Base-by-base conservation (phyloP, 2,329 filamentous ascomycete genomes). In the Colletotrichum theobromicola region DNA sequence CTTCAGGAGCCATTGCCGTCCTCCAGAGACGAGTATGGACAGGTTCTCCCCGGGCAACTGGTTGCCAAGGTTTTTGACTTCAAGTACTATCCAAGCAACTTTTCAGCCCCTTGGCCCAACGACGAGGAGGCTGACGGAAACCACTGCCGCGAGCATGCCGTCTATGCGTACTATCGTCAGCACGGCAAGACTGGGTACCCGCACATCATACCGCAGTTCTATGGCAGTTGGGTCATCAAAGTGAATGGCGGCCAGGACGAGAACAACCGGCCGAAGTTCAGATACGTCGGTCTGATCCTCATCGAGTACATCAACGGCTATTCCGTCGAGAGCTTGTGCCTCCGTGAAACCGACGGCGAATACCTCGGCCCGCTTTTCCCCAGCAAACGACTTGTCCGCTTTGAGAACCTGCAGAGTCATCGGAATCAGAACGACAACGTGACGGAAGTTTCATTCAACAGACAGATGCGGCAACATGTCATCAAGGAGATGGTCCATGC, bases 191-290 rank as follows among this genome's bases (percentile, higher is more conserved):
- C 57, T 2, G 57, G 57, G 13, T 12, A n/a, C 5, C 28, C 28
- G 0, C n/a, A 21, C 10, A 28, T 60, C 10, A n/a, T 18, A 0
- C 57, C 57, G 57, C 57, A 32, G 10, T 60, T 34, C 57, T 60
- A 60, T 2, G 57, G 57, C 4, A 32, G 57, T 0, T 60, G 30
- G 57, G 28, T 60, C 53, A 24, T 1, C 53, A 57, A 57, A 21
- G 16, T 57, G 0, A 0, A 5, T 21, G 0, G 28, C 16, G 26
- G 26, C 3, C 1, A 0, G 28, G 57, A 57, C 1, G 0, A 28
- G 9, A 24, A 18, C 21, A 57, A 28, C 7, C 21, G 26, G 53
- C 21, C 21, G 53, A 26, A 0, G 37, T 30, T 26, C 26, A 50
- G 63, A n/a, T 32, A 18, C 6, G 30, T 55, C 28, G 21, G 46